Percentiles rank a stretch among this genome's conserved stretches.
phyloP scores from a whole-genome alignment of 805 yeast genomes.

The Grigorovia jiainica region DNA sequence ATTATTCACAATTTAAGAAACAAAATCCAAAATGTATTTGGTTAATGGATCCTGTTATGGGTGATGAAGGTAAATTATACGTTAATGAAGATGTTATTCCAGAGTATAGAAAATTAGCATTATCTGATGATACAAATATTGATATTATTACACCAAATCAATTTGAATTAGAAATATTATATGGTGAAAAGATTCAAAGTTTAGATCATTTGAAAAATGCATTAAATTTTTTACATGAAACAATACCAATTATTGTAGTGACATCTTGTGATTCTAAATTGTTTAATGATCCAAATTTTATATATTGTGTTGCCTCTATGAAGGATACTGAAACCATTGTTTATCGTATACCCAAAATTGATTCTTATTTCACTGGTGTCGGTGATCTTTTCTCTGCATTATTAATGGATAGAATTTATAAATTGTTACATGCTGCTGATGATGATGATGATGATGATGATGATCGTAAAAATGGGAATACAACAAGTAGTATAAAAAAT shows the following conservation, averaged over 20 bases:
- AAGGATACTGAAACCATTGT: constrained; percentile 16
- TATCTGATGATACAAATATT: constrained; percentile 39
- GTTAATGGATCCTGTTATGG: constrained; percentile 73
- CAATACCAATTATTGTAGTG: constrained; percentile 18
- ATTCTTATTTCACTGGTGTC: constrained; percentile 87
- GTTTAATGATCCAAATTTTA: constrained; percentile 19
- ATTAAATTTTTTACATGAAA: constrained; percentile 37
- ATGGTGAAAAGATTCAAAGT: constrained; percentile 39
- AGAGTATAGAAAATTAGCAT: constrained; percentile 34
- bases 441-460: constrained; percentile 1
- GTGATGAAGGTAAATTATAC: constrained; percentile 64
- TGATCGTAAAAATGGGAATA: too few species aligned
- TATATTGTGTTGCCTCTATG: constrained; percentile 41
- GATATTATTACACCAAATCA: constrained; percentile 85
- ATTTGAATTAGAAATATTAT: constrained; percentile 71
- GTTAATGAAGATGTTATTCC: constrained; percentile 56
- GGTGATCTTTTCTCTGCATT: constrained; percentile 87
- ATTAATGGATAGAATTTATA: constrained; percentile 50
- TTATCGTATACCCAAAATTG: constrained; percentile 46
- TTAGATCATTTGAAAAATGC: constrained; percentile 37
- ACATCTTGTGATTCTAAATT: constrained; percentile 20
- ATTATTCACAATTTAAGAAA: constrained; percentile 31
- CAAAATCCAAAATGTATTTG: constrained; percentile 34
- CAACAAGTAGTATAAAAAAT: not conserved
- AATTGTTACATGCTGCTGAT: too few species aligned